Base-by-base conservation (phyloP, 2,329 filamentous ascomycete genomes). In the Dryadomyces quercus-mongolicae region DNA sequence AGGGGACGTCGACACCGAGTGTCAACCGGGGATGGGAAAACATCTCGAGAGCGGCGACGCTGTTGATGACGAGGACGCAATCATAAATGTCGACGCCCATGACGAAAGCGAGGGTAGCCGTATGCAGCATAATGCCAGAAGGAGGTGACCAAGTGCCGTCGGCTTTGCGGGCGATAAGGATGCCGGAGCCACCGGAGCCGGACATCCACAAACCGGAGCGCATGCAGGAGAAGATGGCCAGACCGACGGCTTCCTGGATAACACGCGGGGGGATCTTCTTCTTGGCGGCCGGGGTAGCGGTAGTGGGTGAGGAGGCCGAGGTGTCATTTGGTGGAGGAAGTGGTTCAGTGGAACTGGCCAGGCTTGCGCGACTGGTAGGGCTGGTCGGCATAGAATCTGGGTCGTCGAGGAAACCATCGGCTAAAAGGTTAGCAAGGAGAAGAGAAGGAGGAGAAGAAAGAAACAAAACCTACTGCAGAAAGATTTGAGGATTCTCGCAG, bases 171-270 rank as follows among this genome's bases (percentile, higher is more conserved):
- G 85, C 91, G 56, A 96, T 82, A 43, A 97, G 75, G 43, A 97
- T 80, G 51, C 92, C 92, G 55, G 88, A 92, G 43, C 92, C 92
- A 31, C 91, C 91, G 16, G 90, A 91, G 48, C 92, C 92, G 48
- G 88, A 92, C 61, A 95, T 77, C 87, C 91, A 95, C 36, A 96
- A 73, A 13, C 92, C 92, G 15, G 88, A 92, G 56, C 92, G 84
- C 89, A 96, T 95, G 34, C 89, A 95, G 1, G 91, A 95, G 71
- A 96, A 96, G 61, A 97, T 88, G 54, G 89, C 91, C 55, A 97
- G 78, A 12, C 89, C 92, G 61, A 92, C 89, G 31, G 91, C 90
- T 70, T 93, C 88, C 64, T 87, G 82, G 61, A 97, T 88, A 55
- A 96, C 88, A 64, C 85, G 79, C 55, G 84, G 74, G 0, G 92